Conservation (phyloP, 2,329 filamentous ascomycete species). For the Colletotrichum sublineola region DNA sequence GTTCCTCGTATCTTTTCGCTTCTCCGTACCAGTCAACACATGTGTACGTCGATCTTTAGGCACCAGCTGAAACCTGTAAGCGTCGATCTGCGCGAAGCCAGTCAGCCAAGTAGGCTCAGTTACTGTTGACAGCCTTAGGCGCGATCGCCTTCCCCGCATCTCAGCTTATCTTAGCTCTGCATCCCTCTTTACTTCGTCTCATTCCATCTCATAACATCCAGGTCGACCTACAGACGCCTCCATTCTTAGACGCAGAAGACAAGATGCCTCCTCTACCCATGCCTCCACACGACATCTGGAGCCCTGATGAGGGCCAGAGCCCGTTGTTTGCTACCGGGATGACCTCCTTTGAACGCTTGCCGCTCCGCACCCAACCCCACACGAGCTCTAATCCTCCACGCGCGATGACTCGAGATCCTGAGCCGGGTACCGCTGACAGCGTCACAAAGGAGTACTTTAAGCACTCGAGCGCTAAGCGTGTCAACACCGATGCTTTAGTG, state of each 20-base stretch:
- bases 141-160: constrained; percentile 23
- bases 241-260: neutral
- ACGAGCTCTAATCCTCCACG: neutral
- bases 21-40: neutral
- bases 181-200: neutral
- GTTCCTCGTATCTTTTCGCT: neutral
- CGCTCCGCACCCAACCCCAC: neutral
- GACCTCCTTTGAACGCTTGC: neutral
- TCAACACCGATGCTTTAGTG: constrained; percentile 60
- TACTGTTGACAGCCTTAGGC: neutral
- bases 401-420: neutral
- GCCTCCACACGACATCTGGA: constrained; percentile 15
- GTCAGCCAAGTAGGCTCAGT: too few species aligned
- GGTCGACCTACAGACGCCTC: neutral
- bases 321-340: neutral
- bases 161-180: constrained; percentile 15
- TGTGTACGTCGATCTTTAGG: constrained; percentile 7
- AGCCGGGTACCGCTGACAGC: constrained; percentile 24
- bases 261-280: constrained; percentile 7
- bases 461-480: constrained; percentile 56
- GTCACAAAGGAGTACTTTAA: constrained; percentile 52
- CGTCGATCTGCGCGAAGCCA: neutral
- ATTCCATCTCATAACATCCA: neutral
- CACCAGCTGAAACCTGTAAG: neutral
- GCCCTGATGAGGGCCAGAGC: neutral